These are phyloP conservation scores for Avicennia marina DNA, from an alignment of 257 asterid genomes.

Conservation along the genomic window DNA sequence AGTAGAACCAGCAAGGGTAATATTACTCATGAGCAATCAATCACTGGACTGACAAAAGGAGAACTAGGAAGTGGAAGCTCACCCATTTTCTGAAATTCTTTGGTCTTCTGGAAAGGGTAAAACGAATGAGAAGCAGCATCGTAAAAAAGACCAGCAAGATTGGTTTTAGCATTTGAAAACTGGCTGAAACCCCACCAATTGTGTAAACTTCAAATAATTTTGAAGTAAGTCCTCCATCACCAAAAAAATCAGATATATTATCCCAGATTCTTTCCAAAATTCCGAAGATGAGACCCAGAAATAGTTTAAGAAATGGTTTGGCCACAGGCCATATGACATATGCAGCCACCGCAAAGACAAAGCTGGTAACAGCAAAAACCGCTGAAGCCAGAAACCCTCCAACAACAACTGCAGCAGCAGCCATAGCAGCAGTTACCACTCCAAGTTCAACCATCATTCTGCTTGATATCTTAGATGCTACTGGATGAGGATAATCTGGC, in stretches of 20 bases:
- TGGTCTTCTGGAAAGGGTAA: conserved; percentile 93
- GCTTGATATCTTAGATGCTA: conserved; percentile 89
- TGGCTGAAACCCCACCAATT: conserved; percentile 73
- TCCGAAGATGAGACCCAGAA: conserved; percentile 52
- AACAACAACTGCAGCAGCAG: conserved; percentile 73
- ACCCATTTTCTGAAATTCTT: conserved; percentile 96
- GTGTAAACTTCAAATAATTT: conserved; percentile 66
- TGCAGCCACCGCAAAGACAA: conserved; percentile 48
- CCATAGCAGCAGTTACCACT: conserved; percentile 71
- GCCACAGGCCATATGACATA: conserved; percentile 80
- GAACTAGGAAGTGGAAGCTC: conserved; percentile 28
- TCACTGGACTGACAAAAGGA: conserved; percentile 17
- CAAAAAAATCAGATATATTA: conserved; percentile 51
- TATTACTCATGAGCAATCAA: conserved; percentile 7
- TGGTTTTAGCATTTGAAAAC: conserved; percentile 70
- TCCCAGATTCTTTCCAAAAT: conserved; percentile 66
- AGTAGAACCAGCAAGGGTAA: conserved; percentile 20
- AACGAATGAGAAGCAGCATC: conserved; percentile 89
- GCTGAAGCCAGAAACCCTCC: conserved; percentile 94
- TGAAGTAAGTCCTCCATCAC: conserved; percentile 64
- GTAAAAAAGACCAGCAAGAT: conserved; percentile 61
- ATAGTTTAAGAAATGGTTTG: conserved; percentile 73
- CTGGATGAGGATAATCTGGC: conserved; percentile 82
- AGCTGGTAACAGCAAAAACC: conserved; percentile 73
- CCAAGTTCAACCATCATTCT: conserved; percentile 90